These are phyloP conservation scores for Neurospora tetrasperma DNA, from an alignment of 495 filamentous ascomycete genomes.

Conservation along the genomic window DNA sequence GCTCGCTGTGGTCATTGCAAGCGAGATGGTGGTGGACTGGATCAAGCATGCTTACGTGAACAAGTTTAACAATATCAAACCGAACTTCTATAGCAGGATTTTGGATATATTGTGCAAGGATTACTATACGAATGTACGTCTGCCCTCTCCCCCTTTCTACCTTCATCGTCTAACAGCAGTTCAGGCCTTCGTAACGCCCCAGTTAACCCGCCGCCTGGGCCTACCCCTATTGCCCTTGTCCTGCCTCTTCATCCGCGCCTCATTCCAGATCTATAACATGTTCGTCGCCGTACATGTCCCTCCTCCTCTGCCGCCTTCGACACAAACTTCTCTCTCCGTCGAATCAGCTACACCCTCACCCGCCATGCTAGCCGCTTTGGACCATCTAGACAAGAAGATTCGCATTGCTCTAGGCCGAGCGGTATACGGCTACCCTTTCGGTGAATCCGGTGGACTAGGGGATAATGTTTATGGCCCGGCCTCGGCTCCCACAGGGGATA, in stretches of 20 bases:
- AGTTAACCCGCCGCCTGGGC: constrained; percentile 79
- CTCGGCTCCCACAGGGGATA: neutral
- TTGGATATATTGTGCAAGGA: constrained; percentile 91
- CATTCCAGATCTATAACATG: constrained; percentile 96
- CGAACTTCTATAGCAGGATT: constrained; percentile 77
- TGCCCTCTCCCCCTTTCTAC: neutral
- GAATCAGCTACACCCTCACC: constrained; percentile 48
- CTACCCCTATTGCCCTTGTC: constrained; percentile 87
- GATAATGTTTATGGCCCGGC: constrained; percentile 1
- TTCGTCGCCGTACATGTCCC: constrained; percentile 81
- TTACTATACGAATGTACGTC: constrained; percentile 80
- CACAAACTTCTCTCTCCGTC: constrained; percentile 49
- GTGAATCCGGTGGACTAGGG: constrained; percentile 4
- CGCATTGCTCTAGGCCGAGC: constrained; percentile 60
- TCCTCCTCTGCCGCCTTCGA: constrained; percentile 58
- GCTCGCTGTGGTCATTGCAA: constrained; percentile 85
- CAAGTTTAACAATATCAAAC: constrained; percentile 96
- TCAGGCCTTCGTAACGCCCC: constrained; percentile 73
- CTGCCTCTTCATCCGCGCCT: constrained; percentile 90
- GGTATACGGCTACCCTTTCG: constrained; percentile 42
- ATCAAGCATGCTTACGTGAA: constrained; percentile 94
- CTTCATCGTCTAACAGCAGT: constrained; percentile 2
- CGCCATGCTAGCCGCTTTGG: constrained; percentile 59
- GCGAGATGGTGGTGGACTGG: constrained; percentile 96
- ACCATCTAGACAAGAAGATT: constrained; percentile 65